A percentile compares a stretch with the other conserved stretches of the same genome.
phyloP scores from a whole-genome alignment of 1,284 basidiomycete species.

The Sparassis latifolia region DNA sequence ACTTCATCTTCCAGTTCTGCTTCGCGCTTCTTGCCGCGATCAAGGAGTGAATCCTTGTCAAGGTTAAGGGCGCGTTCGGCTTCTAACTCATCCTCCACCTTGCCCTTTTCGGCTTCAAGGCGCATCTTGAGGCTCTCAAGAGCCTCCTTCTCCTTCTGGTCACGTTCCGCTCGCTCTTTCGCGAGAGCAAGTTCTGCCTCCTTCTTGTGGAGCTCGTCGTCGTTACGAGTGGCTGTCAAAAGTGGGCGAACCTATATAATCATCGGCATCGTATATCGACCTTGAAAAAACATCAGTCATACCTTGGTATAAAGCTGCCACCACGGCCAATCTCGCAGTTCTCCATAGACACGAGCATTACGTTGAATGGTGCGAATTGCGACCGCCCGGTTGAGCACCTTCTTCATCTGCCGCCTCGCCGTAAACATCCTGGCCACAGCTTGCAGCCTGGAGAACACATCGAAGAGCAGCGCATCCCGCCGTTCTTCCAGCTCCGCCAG shows the following conservation, averaged over 20 bases:
- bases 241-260: slow-evolving; percentile 74
- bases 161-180: slow-evolving; percentile 82
- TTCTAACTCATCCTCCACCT: slow-evolving; percentile 76
- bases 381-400: slow-evolving; percentile 88
- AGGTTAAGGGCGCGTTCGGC: slow-evolving; percentile 76
- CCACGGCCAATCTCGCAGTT: slow-evolving; percentile 96
- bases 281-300: slow-evolving; percentile 4
- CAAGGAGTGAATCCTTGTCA: slow-evolving; percentile 85
- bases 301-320: slow-evolving; percentile 97
- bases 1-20: slow-evolving; percentile 84
- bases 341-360: slow-evolving; percentile 88
- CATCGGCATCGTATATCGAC: slow-evolving; percentile 2
- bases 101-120: slow-evolving; percentile 76
- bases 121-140: slow-evolving; percentile 75
- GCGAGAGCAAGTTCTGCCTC: slow-evolving; percentile 80
- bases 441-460: slow-evolving; percentile 87
- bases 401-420: slow-evolving; percentile 88
- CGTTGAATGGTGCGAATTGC: slow-evolving; percentile 91
- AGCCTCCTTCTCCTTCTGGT: slow-evolving; percentile 73
- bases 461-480: slow-evolving; percentile 81
- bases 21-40: slow-evolving; percentile 82
- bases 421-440: slow-evolving; percentile 83
- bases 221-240: slow-evolving; percentile 86
- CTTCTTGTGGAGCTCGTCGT: slow-evolving; percentile 88
- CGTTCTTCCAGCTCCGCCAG: slow-evolving; percentile 97